phyloP scores from a whole-genome alignment of 140 eudicot species.

The Oenanthe javanica region DNA sequence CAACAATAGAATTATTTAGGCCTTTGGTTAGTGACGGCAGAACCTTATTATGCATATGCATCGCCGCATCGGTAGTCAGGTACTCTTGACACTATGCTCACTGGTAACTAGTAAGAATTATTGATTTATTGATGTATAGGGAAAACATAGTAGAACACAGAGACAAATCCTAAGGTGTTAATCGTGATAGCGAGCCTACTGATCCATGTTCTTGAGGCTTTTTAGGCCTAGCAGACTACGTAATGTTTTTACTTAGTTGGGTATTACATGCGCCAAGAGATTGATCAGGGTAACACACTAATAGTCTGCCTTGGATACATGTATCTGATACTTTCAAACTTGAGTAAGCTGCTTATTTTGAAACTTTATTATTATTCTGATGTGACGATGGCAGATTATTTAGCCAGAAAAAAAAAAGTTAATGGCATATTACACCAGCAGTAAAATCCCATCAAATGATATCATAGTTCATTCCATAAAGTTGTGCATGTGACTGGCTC shows the following conservation, averaged over 20 bases:
- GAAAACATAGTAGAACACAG: not conserved
- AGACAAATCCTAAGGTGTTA: not conserved
- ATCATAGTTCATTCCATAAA: not conserved
- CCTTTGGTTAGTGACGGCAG: not conserved
- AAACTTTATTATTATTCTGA: not conserved
- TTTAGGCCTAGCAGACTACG: not conserved
- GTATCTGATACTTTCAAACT: too few species aligned
- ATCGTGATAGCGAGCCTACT: not conserved
- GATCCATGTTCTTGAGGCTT: not conserved
- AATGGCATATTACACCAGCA: not conserved
- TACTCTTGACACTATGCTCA: not conserved
- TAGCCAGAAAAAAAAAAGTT: not conserved
- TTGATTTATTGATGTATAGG: not conserved
- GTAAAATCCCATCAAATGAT: not conserved
- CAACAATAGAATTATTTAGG: not conserved
- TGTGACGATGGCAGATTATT: not conserved
- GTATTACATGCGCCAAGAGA: not conserved
- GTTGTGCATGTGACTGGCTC: not conserved
- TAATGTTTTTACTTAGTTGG: not conserved
- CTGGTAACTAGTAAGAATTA: not conserved
- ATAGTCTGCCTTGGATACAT: too few species aligned
- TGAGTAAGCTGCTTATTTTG: not conserved
- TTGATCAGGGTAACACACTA: not conserved
- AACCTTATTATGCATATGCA: not conserved
- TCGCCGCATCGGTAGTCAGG: not conserved